Evolutionary conservation across 805 yeast species (phyloP), one percentile per base, ranked within the genome.

Genomic region (Zygosaccharomyces bisporus): DNA sequence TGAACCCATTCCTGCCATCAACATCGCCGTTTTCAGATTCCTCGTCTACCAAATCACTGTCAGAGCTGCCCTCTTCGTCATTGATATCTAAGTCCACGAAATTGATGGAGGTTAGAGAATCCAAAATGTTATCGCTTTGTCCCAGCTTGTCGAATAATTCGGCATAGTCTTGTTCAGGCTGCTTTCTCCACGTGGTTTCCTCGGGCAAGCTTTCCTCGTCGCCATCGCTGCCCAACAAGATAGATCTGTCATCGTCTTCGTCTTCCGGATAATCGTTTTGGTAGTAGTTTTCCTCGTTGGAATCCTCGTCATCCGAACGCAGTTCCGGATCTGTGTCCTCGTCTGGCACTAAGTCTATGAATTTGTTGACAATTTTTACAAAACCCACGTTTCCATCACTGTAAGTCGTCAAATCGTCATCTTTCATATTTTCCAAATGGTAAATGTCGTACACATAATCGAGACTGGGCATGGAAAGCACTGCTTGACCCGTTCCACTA

Each of bases 221-320:
- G 3, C 58, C 72, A 13, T 63, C 69, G 18, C 63, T 66, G 8
- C 69, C 69, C 34, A 64, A 61, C 3, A 67, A 50, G 17, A 69
- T 53, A 1, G 72, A 61, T 43, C 69, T 52, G 39, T 68, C 80
- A 7, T 80, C 88, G 55, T 86, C 91, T 51, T 88, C 96, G 58
- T 90, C 96, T 36, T 88, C 95, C 0, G 98, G 98, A 58, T 91
- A 91, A 58, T 91, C 98, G 64, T 93, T 91, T 55, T 80, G 79
- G 61, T 91, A 91, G 58, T 81, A 90, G 44, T 86, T 88, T 67
- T 91, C 99, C 16, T 96, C 96, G 58, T 86, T 86, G 0, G 93
- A 84, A 58, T 86, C 95, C 50, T 85, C 91, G 55, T 86, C 88
- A 52, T 84, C 93, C 0, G 87, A 74, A 7, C 64, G 54, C 2